Base-by-base conservation (phyloP, 129 eudicot genomes). In the Kitagawia praeruptora region DNA sequence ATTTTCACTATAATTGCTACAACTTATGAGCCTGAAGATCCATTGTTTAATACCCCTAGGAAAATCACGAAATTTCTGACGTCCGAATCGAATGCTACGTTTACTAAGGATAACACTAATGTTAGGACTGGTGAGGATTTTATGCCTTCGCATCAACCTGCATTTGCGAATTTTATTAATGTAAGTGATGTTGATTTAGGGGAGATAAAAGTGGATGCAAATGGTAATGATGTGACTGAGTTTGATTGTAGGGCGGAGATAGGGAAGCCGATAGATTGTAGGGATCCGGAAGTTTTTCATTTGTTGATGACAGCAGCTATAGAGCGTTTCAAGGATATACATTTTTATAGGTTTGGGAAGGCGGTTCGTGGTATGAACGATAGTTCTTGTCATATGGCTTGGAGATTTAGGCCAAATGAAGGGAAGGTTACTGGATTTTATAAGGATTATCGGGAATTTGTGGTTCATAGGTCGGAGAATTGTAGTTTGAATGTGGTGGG, bases 41-140 rank as follows among this genome's bases (percentile, higher is more conserved):
- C 97, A 0, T 76, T 89, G 74, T 89, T 91, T 56, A 90, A 87
- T 81, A 91, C 97, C 58, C 86, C 98, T 12, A 77, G 87, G 58
- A 91, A 89, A 82, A 88, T 93, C 42, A 87, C 98, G 41, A 86
- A 40, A 13, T 93, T 93, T 78, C 84, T 93, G 34, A 84, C 93
- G 12, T 93, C 98, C 7, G 78, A 82, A 25, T 91, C 98, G 6
- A 91, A 84, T 82, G 97, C 97, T 80, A 93, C 98, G 1, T 89
- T 93, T 70, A 86, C 84, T 37, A 81, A 90, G 28, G 98, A 91
- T 76, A 85, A 74, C 66, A 87, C 83, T 46, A 91, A 88, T 64
- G 93, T 91, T 37, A 91, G 78, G 85, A 93, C 98, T 45, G 98
- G 98, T 12, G 98, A 93, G 91, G 98, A 93, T 49, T 91, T 93